These are phyloP conservation scores for Mycena amicta DNA, from an alignment of 768 basidiomycete genomes.

Conservation along the genomic window DNA sequence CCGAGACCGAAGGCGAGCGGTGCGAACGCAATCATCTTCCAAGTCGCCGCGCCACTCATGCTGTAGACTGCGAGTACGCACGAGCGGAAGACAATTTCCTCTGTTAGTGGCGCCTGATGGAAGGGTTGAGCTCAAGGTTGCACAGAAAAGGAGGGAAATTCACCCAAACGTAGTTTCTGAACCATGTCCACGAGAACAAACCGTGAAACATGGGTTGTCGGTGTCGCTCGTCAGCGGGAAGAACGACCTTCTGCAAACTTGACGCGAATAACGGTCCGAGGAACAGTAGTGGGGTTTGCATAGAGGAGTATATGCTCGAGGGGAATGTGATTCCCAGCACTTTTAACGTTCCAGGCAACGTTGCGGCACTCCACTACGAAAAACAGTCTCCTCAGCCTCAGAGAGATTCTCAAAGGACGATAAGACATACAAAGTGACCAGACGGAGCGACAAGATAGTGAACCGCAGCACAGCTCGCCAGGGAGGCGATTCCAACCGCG, in stretches of 20 bases:
- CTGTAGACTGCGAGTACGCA: background rate
- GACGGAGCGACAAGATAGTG: background rate
- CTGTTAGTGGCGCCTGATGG: background rate
- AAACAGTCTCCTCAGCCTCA: too few species aligned
- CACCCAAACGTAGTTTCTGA: background rate
- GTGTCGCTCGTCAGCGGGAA: background rate
- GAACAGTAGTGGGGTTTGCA: background rate
- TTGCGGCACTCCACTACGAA: background rate
- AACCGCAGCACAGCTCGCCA: background rate
- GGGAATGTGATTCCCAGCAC: background rate
- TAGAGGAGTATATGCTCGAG: background rate
- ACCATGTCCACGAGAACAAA: too few species aligned
- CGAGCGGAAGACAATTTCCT: background rate
- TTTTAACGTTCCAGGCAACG: background rate
- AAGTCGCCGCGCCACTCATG: too few species aligned
- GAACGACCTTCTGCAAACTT: background rate
- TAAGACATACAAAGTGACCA: background rate
- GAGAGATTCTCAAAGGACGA: background rate
- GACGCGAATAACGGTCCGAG: background rate
- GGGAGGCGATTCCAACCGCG: background rate
- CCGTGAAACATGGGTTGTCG: background rate
- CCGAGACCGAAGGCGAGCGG: too few species aligned
- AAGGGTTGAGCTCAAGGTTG: too few species aligned
- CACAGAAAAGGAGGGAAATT: too few species aligned
- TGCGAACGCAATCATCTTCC: background rate